phyloP scores from a whole-genome alignment of 2,329 filamentous ascomycete genomes.

The Sporothrix phasma region DNA sequence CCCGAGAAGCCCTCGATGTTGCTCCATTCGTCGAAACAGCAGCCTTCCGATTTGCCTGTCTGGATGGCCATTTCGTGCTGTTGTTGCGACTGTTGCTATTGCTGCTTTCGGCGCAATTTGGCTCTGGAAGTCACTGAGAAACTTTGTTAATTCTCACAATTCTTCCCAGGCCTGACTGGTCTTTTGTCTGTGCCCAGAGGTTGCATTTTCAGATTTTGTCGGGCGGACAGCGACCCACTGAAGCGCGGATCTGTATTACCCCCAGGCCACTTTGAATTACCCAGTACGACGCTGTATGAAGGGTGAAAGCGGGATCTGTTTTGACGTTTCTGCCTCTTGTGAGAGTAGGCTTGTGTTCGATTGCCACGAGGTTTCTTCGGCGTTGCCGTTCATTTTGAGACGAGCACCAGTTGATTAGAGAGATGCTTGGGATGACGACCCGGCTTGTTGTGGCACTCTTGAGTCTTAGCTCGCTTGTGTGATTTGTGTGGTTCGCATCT shows the following conservation, averaged over 20 bases:
- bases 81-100: neutral
- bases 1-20: neutral
- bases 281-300: neutral
- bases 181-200: neutral
- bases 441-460: neutral
- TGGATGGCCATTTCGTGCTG: too few species aligned
- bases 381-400: neutral
- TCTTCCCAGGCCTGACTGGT: neutral
- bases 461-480: neutral
- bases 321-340: too few species aligned
- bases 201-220: neutral
- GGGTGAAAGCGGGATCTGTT: too few species aligned
- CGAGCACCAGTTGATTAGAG: neutral
- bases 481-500: neutral
- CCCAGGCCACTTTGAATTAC: neutral
- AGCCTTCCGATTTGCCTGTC: neutral
- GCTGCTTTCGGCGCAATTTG: neutral
- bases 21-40: neutral
- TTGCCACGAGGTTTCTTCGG: neutral
- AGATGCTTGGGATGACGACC: neutral
- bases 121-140: neutral
- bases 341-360: neutral
- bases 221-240: neutral
- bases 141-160: too few species aligned
- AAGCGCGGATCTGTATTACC: conserved; percentile 8